Base-by-base conservation (phyloP, 441 rosid species). In the Eutrema salsugineum region DNA sequence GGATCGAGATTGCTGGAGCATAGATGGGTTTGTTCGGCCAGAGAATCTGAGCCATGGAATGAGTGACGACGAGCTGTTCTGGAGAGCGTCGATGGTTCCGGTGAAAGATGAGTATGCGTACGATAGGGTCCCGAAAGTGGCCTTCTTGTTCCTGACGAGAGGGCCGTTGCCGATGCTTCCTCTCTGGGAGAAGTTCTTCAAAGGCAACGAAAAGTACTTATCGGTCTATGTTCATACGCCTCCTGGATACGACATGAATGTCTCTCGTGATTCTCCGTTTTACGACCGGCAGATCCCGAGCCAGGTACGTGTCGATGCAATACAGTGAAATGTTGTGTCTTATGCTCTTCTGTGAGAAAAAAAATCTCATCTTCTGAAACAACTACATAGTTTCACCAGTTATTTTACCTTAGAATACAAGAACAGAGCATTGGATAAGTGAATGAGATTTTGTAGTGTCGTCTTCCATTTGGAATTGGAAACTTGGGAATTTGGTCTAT, bases 41-140 rank as follows among this genome's bases (percentile, higher is more conserved):
- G 78, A 61, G 50, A 87, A 82, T 72, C 46, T 79, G 76, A 85
- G 76, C 12, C 95, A 93, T 58, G 35, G 39, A 2, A 83, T 95
- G 95, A 74, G 56, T 1, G 99, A 96, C 28, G 82, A 81, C 0
- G 90, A 89, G 84, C 71, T 96, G 12, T 81, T 90, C 7, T 96
- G 97, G 99, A 87, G 96, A 73, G 97, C 94, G 12, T 91, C 97
- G 1, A 75, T 93, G 94, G 71, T 84, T 61, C 99, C 98, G 0
- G 77, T 63, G 19, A 86, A 83, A 70, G 76, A 79, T 1, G 87
- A 61, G 46, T 90, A 81, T 79, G 97, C 98, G 4, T 93, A 79
- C 72, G 46, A 73, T 7, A 77, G 97, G 44, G 83, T 84, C 44
- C 94, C 91, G 0, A 91, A 91, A 49, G 79, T 96, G 56, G 97